Evolutionary conservation across 495 filamentous ascomycete genomes (phyloP), one percentile per base, ranked within the genome.

Genomic region (Penicillium desertorum): DNA sequence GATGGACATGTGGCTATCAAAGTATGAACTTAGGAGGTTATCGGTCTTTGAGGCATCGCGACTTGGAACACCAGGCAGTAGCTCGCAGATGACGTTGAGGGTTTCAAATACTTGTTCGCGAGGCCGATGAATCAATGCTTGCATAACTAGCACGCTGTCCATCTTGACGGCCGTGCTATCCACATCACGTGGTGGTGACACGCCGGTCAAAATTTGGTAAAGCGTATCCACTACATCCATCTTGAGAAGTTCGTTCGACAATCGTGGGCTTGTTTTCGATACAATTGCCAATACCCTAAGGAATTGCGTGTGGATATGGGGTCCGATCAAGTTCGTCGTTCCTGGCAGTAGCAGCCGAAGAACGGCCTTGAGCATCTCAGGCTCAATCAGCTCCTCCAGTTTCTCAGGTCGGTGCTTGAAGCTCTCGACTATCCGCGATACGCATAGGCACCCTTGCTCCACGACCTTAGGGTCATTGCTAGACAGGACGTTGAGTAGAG

Each of bases 81-180:
- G 81, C 76, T 98, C 95, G 75, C 95, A 98, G 60, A 98, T 92
- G 55, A 99, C 92, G 70, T 96, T 97, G 54, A 99, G 83, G 5
- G 95, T 96, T 76, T 99, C 95, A 64, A 90, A 92, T 25, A 99
- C 88, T 69, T 98, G 95, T 65, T 99, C 94, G 44, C 91, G 85
- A n/a, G 94, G 94, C 34, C 92, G 84, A 66, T 98, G 95, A 52
- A 99, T 96, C 63, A 99, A 75, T 30, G 94, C 92, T 68, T 99
- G 94, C 95, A 99, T 98, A 71, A 98, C 92, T 47, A 99, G 85
- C 27, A 98, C 93, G 67, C 90, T 96, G 74, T 98, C 93, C 66
- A 97, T 91, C 73, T 94, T 96, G 42, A 83, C 75, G n/a, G 89
- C 88, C 30, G 90, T 81, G 67, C 93, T 88, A 17, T 95, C 90